A percentile compares a stretch with the other conserved stretches of the same genome.
Conservation (phyloP, 2,329 filamentous ascomycete species). For the Colletotrichum sojae region DNA sequence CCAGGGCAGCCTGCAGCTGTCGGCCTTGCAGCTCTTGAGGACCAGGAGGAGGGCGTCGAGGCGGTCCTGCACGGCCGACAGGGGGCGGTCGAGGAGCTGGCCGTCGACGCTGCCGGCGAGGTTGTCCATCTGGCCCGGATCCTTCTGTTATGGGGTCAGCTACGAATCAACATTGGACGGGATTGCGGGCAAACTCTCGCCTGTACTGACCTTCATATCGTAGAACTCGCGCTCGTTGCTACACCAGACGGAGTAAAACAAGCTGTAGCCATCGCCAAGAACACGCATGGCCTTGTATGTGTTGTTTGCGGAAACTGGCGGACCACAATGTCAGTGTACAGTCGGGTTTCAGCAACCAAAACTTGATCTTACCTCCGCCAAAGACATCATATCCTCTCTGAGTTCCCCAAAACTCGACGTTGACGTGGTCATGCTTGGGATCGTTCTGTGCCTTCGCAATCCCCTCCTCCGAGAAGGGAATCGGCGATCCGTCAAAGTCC, state of each 20-base stretch:
- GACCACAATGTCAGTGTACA: background rate
- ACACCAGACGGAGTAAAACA: constrained; percentile 80
- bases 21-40: constrained; percentile 71
- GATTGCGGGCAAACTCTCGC: background rate
- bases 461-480: constrained; percentile 53
- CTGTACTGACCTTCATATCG: constrained; percentile 64
- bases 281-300: constrained; percentile 75
- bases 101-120: constrained; percentile 44
- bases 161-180: background rate
- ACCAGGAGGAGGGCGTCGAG: constrained; percentile 73
- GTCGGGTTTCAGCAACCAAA: rapidly evolving
- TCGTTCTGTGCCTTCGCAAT: constrained; percentile 44
- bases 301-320: constrained; percentile 56
- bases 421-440: constrained; percentile 66
- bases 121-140: constrained; percentile 67
- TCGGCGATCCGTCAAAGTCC: constrained; percentile 71
- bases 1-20: constrained; percentile 70
- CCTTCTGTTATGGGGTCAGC: constrained; percentile 53
- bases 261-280: constrained; percentile 66
- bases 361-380: constrained; percentile 5
- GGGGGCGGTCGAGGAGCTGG: constrained; percentile 49
- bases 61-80: constrained; percentile 60
- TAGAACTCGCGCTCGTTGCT: constrained; percentile 78
- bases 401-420: constrained; percentile 70
- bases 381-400: constrained; percentile 33